A percentile compares a stretch with the other conserved stretches of the same genome.
These are phyloP conservation scores for Leishmania tropica DNA, from an alignment of 208 protist genomes.

Conservation along the genomic window DNA sequence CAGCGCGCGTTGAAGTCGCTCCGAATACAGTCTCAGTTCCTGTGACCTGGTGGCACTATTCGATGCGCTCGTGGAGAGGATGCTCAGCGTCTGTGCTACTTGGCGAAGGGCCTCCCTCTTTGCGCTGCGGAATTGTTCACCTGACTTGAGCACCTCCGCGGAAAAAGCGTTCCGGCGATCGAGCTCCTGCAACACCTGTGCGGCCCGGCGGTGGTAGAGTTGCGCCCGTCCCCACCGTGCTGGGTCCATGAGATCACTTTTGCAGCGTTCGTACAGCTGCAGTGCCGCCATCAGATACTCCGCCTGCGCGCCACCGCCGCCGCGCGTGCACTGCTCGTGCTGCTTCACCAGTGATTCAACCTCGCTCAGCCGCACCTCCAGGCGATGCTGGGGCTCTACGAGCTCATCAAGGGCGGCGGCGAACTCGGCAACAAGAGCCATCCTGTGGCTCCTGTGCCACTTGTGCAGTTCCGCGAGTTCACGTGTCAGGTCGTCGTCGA, in stretches of 20 bases:
- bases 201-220: slow-evolving; percentile 3
- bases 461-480: slow-evolving; percentile 1
- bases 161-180: not conserved
- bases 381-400: slow-evolving; percentile 8
- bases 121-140: not conserved
- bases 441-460: slow-evolving; percentile 2
- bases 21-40: slow-evolving; percentile 7
- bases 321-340: not conserved
- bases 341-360: not conserved
- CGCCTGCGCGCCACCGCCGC: not conserved
- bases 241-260: not conserved
- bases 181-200: slow-evolving; percentile 4
- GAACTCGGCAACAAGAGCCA: slow-evolving; percentile 13
- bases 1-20: slow-evolving; percentile 5
- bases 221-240: slow-evolving; percentile 1
- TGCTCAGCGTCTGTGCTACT: not conserved
- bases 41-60: not conserved
- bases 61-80: not conserved
- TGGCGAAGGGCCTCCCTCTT: not conserved
- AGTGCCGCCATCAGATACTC: not conserved
- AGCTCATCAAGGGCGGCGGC: slow-evolving; percentile 8
- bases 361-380: slow-evolving; percentile 1
- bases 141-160: slow-evolving; percentile 2
- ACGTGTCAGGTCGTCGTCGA: not conserved
- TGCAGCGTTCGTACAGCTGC: slow-evolving; percentile 7